Evolutionary conservation across 2,329 filamentous ascomycete genomes (phyloP), one percentile per base, ranked within the genome.

Genomic region (Fusarium brachygibbosum): DNA sequence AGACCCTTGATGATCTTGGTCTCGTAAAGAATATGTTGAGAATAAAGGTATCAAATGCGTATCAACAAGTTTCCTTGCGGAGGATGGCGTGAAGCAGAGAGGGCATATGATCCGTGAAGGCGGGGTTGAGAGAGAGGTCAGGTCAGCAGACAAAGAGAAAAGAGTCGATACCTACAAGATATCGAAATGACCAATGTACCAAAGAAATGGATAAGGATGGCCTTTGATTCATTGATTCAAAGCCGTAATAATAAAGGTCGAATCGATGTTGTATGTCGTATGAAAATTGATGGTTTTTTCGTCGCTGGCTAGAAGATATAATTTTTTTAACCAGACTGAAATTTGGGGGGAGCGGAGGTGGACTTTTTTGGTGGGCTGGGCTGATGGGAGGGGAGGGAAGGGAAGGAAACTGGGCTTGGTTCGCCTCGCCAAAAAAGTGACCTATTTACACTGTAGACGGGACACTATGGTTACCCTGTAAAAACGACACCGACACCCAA

Each of bases 91-190:
- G 62, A 66, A 66, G 42, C 28, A n/a, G n/a, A 48, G 45, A 59
- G 41, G 38, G 25, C 58, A 38, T 58, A 35, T 61, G 58, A 58
- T 64, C 59, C 40, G 52, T 42, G 58, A 65, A 58, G 64, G 65
- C 65, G 65, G 65, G 65, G 55, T 66, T 42, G 55, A 25, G 23
- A 21, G 21, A n/a, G n/a, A n/a, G n/a, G n/a, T n/a, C n/a, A 58
- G 52, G 58, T 68, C 63, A 68, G 63, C 64, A 68, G 63, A 64
- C 64, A 59, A 49, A 58, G 34, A 64, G 41, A n/a, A 61, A 56
- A 28, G 21, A 29, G 34, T 51, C 54, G 41, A n/a, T 54, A 65
- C 40, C 61, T 25, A 17, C 28, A 11, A 11, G 19, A 48, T 40
- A 42, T 32, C 19, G 31, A 11, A 23, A 32, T 16, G 10, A 6